Conservation (phyloP, 129 eudicot genomes). For the carrot (Daucus carota) region DH1_v3.0 NC_030381.2:7443001-7443500, state of each 20-base stretch:
- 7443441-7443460: constrained; percentile 79
- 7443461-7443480: constrained; percentile 65
- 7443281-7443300: background rate
- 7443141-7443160: constrained; percentile 86
- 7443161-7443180: constrained; percentile 72
- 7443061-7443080: background rate
- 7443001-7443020: background rate
- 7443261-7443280: background rate
- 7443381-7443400: constrained; percentile 49
- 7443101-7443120: constrained; percentile 89
- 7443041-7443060: background rate
- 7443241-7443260: background rate
- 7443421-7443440: constrained; percentile 52
- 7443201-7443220: background rate
- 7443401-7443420: constrained; percentile 53
- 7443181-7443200: constrained; percentile 67
- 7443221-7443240: constrained; percentile 12
- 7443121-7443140: constrained; percentile 67
- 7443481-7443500: background rate
- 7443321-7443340: background rate
- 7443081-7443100: constrained; percentile 89
- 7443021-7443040: background rate
- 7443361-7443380: constrained; percentile 39
- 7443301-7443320: background rate
- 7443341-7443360: constrained; percentile 52